These are phyloP conservation scores for Curvularia sp. DNA, from an alignment of 2,329 filamentous ascomycete species.

Conservation along the genomic window DNA sequence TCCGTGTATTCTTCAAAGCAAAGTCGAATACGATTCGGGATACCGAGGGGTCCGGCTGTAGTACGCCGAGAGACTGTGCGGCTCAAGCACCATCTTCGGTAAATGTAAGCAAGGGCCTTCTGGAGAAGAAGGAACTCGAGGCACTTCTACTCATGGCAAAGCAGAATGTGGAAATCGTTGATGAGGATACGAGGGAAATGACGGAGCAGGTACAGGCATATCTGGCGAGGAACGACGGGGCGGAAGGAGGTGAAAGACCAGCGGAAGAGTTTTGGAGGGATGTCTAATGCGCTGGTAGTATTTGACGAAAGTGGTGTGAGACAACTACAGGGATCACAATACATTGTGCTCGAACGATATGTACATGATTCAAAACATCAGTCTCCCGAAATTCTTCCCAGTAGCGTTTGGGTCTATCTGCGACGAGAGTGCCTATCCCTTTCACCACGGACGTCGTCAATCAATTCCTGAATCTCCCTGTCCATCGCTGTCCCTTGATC, in stretches of 20 bases:
- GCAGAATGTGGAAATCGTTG: constrained; percentile 28
- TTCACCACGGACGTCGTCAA: no score
- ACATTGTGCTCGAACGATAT: no score
- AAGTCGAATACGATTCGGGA: not conserved
- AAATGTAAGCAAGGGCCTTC: not conserved
- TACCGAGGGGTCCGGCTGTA: not conserved
- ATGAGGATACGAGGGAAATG: constrained; percentile 33
- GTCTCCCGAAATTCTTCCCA: no score
- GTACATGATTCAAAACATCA: no score
- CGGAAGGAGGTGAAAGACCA: not conserved
- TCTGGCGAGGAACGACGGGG: not conserved
- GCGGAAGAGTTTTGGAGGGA: constrained; percentile 1
- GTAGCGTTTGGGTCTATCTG: no score
- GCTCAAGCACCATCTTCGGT: not conserved
- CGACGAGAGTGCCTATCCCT: no score
- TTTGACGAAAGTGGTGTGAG: no score
- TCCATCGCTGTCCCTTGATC: no score
- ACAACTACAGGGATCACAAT: no score
- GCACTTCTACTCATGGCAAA: constrained; percentile 19
- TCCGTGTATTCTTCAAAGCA: constrained; percentile 2
- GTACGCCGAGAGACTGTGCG: not conserved
- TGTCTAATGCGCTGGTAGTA: constrained; percentile 3
- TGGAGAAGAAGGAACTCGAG: constrained; percentile 23
- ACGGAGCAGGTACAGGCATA: constrained; percentile 17
- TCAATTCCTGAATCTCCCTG: no score